A percentile compares a stretch with the other conserved stretches of the same genome.
Conservation (phyloP, 805 yeast species). For the Millerozyma miso region DNA sequence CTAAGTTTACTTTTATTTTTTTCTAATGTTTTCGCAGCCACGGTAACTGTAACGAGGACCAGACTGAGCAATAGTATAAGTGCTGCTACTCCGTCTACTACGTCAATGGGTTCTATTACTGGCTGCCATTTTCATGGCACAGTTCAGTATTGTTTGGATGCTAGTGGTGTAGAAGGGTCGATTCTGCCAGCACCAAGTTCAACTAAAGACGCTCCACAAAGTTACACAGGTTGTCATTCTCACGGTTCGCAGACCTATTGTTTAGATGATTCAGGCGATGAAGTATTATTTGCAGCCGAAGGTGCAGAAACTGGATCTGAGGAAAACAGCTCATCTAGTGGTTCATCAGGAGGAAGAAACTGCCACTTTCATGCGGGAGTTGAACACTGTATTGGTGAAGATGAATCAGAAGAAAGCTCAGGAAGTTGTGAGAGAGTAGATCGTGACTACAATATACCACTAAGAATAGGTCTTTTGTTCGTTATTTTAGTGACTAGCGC, state of each 20-base stretch:
- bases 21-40: too few species aligned
- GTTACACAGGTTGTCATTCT: conserved; percentile 17
- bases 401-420: conserved; percentile 4
- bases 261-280: conserved; percentile 9
- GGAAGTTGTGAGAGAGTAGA: conserved; percentile 19
- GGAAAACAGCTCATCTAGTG: background rate
- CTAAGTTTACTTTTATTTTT: background rate
- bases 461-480: conserved; percentile 28
- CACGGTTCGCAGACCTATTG: conserved; percentile 17
- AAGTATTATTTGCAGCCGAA: conserved; percentile 14
- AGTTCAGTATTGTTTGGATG: conserved; percentile 16
- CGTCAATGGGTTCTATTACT: conserved; percentile 7
- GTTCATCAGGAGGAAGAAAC: conserved; percentile 6
- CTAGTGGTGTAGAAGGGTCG: conserved; percentile 18
- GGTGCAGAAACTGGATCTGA: background rate
- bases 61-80: too few species aligned
- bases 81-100: too few species aligned
- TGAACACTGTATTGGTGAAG: conserved; percentile 22
- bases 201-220: conserved; percentile 8
- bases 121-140: conserved; percentile 20
- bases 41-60: too few species aligned
- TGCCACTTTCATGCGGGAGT: conserved; percentile 33
- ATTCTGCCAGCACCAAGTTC: conserved; percentile 16
- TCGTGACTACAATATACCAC: conserved; percentile 22
- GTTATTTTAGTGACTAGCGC: conserved; percentile 31